Conservation (phyloP, 1,284 basidiomycete genomes). For the Pyrrhoderma lamaoense region DNA sequence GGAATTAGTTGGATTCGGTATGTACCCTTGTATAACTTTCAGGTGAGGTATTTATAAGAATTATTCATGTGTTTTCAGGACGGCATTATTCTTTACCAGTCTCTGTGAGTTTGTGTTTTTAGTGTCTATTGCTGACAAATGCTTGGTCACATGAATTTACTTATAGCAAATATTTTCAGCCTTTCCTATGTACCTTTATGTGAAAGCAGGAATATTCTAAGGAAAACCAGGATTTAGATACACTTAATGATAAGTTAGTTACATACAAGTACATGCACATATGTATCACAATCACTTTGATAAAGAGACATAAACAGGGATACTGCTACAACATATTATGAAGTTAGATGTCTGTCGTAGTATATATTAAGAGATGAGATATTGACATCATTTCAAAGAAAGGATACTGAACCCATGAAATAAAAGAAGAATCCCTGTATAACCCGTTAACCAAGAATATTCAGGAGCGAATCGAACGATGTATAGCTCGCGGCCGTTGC, state of each 20-base stretch:
- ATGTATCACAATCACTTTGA: not conserved
- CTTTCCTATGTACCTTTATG: constrained; percentile 18
- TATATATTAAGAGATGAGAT: not conserved
- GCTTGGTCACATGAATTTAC: not conserved
- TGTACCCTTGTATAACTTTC: not conserved
- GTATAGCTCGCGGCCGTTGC: not conserved
- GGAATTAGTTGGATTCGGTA: constrained; percentile 11
- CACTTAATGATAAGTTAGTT: not conserved
- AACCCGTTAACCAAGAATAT: no score
- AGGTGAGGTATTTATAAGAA: not conserved
- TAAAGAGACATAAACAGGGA: not conserved
- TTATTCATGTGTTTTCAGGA: constrained; percentile 1
- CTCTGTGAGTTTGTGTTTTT: constrained; percentile 10
- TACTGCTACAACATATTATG: not conserved
- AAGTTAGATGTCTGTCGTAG: not conserved
- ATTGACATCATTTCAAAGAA: not conserved
- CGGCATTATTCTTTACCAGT: constrained; percentile 10
- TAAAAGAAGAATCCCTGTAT: no score
- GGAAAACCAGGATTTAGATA: constrained; percentile 2
- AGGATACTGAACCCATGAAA: no score
- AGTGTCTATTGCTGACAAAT: not conserved
- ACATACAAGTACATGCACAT: not conserved
- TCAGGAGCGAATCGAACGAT: not conserved
- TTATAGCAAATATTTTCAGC: no score
- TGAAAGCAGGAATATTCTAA: constrained; percentile 20